Base-by-base conservation (phyloP, 83 land plant species). In the Picea abies region DNA sequence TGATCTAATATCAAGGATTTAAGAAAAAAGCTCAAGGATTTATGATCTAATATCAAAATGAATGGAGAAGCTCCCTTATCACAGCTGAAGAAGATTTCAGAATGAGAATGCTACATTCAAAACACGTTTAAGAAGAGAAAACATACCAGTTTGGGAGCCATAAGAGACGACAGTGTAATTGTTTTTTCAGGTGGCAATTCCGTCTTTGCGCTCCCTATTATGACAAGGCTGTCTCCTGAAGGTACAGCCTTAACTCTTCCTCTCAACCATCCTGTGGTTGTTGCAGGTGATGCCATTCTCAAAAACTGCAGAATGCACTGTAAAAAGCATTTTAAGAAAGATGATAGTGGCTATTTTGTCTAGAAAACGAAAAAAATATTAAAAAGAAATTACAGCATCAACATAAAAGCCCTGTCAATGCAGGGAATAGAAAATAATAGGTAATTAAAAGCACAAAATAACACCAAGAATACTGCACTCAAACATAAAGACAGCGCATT, bases 211-310 rank as follows among this genome's bases (percentile, higher is more conserved):
- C 65, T 93, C 25, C 90, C 97, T 93, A 94, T 91, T 35, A 98
- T 92, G 32, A 96, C 86, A 70, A 98, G 85, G 77, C 91, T 84
- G 75, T 98, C 99, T 56, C 99, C 99, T 1, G 98, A 98, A 22
- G 97, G 93, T 68, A 96, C 99, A 37, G 94, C 98, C 84, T 98
- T 98, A 78, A 98, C 99, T 41, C 62, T 94, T 39, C 96, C 99
- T 64, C 85, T 91, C 79, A 89, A 85, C 99, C 99, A 98, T 89
- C 60, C 60, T 12, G 60, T 56, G 60, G 60, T 56, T 56, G 60
- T 56, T 56, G 60, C 60, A 56, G 16, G 12, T 56, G 60, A 14
- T 56, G 60, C 60, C 60, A 56, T 12, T 56, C 3, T 12, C 16
- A 56, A 56, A 56, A 56, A 12, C 14, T 56, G 60, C 60, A 56